phyloP scores from a whole-genome alignment of 495 filamentous ascomycete species.

The Oidiodendron maius region DNA sequence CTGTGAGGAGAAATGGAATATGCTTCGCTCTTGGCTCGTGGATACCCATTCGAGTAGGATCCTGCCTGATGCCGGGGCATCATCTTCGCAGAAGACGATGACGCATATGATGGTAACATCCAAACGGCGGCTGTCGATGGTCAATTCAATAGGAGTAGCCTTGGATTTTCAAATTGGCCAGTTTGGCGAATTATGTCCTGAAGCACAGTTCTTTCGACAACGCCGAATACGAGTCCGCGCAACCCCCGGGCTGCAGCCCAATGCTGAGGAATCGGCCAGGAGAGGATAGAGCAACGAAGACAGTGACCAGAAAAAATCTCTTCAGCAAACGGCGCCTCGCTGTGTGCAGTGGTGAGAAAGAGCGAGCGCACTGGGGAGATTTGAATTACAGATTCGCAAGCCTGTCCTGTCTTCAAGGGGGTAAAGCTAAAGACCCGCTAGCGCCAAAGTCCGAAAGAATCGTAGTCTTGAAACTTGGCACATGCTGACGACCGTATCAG shows the following conservation, averaged over 20 bases:
- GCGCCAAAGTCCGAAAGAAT: too few relatives aligned
- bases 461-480: too few relatives aligned
- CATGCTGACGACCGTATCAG: too few relatives aligned
- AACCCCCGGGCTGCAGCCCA: slow-evolving; percentile 18
- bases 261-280: not conserved
- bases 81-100: slow-evolving; percentile 36
- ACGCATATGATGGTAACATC: slow-evolving; percentile 7
- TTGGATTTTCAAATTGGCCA: not conserved
- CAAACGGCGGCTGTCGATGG: not conserved
- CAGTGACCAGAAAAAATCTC: too few relatives aligned
- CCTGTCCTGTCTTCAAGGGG: too few relatives aligned
- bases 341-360: too few relatives aligned
- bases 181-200: slow-evolving; percentile 15
- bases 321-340: too few relatives aligned
- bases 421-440: too few relatives aligned
- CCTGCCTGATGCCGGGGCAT: slow-evolving; percentile 50
- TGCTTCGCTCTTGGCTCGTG: slow-evolving; percentile 45
- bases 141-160: not conserved
- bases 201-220: not conserved
- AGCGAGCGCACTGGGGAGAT: too few relatives aligned
- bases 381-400: too few relatives aligned
- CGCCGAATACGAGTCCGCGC: slow-evolving; percentile 3
- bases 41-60: slow-evolving; percentile 75
- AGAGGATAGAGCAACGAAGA: too few relatives aligned
- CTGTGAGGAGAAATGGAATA: slow-evolving; percentile 89